Percentiles rank a stretch among this genome's conserved stretches.
Conservation (phyloP, 345 rosid species). For the rapeseed (Brassica napus) region DNA sequence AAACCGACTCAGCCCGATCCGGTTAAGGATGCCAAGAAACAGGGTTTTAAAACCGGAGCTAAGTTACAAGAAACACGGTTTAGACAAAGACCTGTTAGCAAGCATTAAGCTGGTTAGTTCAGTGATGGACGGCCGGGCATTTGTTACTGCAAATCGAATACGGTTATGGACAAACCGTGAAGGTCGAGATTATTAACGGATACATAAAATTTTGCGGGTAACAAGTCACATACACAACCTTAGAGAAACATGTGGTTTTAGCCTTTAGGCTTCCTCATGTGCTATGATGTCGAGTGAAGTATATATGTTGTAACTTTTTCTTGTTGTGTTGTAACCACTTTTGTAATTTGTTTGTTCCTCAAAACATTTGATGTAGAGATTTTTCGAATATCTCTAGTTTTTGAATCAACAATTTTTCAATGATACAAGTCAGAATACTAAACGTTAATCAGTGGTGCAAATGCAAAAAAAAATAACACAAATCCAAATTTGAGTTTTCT, state of each 20-base stretch:
- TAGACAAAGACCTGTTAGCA: conserved; percentile 21
- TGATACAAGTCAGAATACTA: neutral
- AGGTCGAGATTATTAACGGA: conserved; percentile 1
- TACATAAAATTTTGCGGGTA: neutral
- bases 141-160: neutral
- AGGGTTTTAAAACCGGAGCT: conserved; percentile 8
- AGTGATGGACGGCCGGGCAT: neutral
- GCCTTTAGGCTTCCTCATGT: conserved; percentile 17
- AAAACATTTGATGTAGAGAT: neutral
- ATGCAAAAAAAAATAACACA: neutral
- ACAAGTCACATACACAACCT: neutral
- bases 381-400: neutral
- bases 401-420: neutral
- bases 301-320: conserved; percentile 8
- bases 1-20: conserved; percentile 31
- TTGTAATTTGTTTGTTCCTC: conserved; percentile 30
- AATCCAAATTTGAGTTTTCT: neutral
- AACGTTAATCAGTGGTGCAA: neutral
- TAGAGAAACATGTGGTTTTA: conserved; percentile 13
- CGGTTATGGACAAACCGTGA: conserved; percentile 10
- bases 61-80: conserved; percentile 18
- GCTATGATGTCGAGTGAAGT: conserved; percentile 20
- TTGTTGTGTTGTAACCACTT: conserved; percentile 14
- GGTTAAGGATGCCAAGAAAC: conserved; percentile 34
- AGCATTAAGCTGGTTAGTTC: neutral